Conservation (phyloP, 768 basidiomycete species). For the Boletus huronensis region DNA sequence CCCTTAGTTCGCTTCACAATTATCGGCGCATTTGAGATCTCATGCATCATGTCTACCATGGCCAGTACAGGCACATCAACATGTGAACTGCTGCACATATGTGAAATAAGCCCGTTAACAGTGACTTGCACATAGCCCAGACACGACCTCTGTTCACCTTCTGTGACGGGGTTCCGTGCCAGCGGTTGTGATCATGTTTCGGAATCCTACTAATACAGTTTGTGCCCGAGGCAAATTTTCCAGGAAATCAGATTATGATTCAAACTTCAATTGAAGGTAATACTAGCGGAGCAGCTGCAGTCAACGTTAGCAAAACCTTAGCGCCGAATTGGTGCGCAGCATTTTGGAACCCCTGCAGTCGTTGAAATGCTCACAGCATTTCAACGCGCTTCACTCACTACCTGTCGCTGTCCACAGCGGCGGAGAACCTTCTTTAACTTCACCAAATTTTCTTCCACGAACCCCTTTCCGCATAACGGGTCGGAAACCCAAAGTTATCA, state of each 20-base stretch:
- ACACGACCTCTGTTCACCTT: not conserved
- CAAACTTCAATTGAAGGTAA: no score
- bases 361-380: conserved; percentile 20
- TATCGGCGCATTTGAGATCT: not conserved
- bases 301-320: no score
- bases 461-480: conserved; percentile 34
- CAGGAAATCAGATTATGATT: not conserved
- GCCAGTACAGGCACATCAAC: not conserved
- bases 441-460: conserved; percentile 45
- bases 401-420: not conserved
- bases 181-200: not conserved
- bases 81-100: not conserved
- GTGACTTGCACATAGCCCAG: not conserved
- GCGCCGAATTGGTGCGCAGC: not conserved
- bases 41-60: not conserved
- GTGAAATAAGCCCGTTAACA: not conserved
- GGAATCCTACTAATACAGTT: not conserved
- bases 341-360: not conserved
- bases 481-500: conserved; percentile 61
- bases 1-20: not conserved
- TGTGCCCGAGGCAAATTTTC: not conserved
- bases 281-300: no score
- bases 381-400: conserved; percentile 4
- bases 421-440: conserved; percentile 47
- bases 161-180: not conserved